Conservation (phyloP, 73 alveolate genomes). For the Breviolum minutum region DNA sequence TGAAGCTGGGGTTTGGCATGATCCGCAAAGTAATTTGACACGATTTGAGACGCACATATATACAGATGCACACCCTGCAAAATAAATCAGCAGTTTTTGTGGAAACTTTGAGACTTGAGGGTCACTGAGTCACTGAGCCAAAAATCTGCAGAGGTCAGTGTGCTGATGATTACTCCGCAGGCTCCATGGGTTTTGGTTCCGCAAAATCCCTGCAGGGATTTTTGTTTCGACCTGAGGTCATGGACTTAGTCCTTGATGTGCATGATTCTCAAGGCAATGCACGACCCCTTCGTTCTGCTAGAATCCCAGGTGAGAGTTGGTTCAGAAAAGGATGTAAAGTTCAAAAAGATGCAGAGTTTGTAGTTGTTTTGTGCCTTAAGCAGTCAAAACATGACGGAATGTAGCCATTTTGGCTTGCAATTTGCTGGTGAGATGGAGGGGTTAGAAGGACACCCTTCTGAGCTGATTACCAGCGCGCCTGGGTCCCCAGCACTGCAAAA, state of each 20-base stretch:
- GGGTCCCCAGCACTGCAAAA: neutral
- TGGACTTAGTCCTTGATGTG: constrained; percentile 88
- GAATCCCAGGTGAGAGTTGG: neutral
- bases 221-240: neutral
- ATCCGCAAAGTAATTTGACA: neutral
- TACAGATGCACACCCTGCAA: too few relatives aligned
- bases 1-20: neutral
- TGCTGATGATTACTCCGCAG: constrained; percentile 90
- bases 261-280: constrained; percentile 92
- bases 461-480: constrained; percentile 80
- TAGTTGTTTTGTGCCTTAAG: too few relatives aligned
- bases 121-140: neutral
- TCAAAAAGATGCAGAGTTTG: too few relatives aligned
- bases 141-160: constrained; percentile 43
- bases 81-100: neutral
- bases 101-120: neutral
- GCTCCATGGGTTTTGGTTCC: neutral
- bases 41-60: too few relatives aligned
- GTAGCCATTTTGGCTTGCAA: constrained; percentile 34
- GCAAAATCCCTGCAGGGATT: neutral
- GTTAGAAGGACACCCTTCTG: constrained; percentile 39
- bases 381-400: neutral
- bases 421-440: constrained; percentile 51
- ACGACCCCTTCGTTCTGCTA: constrained; percentile 63
- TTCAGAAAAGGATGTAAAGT: neutral